Base-by-base conservation (phyloP, 1,139 yeast species). In the Hansenula sp. region DNA sequence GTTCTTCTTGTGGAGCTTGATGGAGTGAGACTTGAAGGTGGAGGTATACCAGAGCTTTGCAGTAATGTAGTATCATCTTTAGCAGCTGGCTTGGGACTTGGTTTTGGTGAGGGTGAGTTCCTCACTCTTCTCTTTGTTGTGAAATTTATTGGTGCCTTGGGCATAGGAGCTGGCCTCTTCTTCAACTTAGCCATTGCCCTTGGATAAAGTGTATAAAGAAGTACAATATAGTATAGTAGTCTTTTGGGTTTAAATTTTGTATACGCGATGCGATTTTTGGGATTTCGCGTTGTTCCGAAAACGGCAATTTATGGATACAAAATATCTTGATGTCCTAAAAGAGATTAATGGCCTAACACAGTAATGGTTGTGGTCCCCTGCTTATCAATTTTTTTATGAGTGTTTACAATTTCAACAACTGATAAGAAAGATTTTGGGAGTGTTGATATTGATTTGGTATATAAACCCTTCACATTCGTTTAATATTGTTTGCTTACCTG, bases 281-380 rank as follows among this genome's bases (percentile, higher is more conserved):
- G 9, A 18, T 33, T 33, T 33, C 35, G 35, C 17, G 35, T 33
- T 25, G 29, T 24, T 16, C 34, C 29, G 12, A 24, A 32, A 22
- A 12, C 14, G 34, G n/a, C n/a, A n/a, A n/a, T n/a, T n/a, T n/a
- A n/a, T n/a, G n/a, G n/a, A n/a, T n/a, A n/a, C n/a, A n/a, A n/a
- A n/a, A n/a, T n/a, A n/a, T n/a, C n/a, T n/a, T n/a, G n/a, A n/a
- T n/a, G n/a, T n/a, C n/a, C n/a, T n/a, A n/a, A n/a, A n/a, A n/a
- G 27, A 8, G 24, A 22, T 10, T 10, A 22, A 10, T n/a, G 9
- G 6, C 24, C 24, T 9, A 9, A 21, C 24, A 21, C 24, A 21
- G 24, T 21, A 21, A 21, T 21, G 24, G 24, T 21, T 21, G 9
- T 7, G 6, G 9, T 6, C 24, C 24, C 9, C 24, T 21, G 24